A percentile compares a stretch with the other conserved stretches of the same genome.
These are phyloP conservation scores for Kodamaea kaohsiungensis DNA, from an alignment of 805 yeast genomes.

Conservation along the genomic window DNA sequence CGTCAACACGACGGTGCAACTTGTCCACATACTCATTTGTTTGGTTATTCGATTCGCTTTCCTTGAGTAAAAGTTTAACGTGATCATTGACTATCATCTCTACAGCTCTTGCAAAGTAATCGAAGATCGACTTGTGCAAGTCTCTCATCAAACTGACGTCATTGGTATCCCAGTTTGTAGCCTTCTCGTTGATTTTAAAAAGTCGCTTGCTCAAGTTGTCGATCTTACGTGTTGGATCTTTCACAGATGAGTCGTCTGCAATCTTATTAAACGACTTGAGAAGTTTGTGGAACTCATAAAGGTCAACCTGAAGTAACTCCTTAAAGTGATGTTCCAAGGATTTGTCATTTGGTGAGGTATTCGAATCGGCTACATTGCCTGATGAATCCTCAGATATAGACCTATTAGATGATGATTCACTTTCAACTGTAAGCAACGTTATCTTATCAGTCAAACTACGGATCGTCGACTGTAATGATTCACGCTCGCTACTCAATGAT, in stretches of 20 bases:
- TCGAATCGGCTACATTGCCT: constrained; percentile 1
- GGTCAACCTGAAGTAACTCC: constrained; percentile 41
- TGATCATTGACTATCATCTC: constrained; percentile 61
- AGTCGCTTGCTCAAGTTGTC: constrained; percentile 36
- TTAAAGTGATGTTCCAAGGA: constrained; percentile 42
- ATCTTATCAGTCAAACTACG: constrained; percentile 41
- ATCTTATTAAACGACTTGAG: constrained; percentile 52
- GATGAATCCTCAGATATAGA: constrained; percentile 17
- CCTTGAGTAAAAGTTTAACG: constrained; percentile 39
- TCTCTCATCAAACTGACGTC: constrained; percentile 29
- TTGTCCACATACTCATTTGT: constrained; percentile 23
- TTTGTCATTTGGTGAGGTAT: neutral
- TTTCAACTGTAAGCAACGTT: constrained; percentile 10
- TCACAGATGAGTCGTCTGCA: constrained; percentile 57
- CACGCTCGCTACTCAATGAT: constrained; percentile 8
- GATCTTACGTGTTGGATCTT: constrained; percentile 58
- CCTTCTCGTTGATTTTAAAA: constrained; percentile 15
- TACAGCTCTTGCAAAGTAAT: constrained; percentile 61
- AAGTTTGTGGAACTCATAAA: constrained; percentile 50
- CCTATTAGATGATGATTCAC: neutral
- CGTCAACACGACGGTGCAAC: constrained; percentile 27
- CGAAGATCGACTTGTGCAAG: constrained; percentile 47
- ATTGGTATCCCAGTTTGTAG: constrained; percentile 17
- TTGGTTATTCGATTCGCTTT: constrained; percentile 25
- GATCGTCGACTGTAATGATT: constrained; percentile 34